Evolutionary conservation across 176 grass and related monocot genomes (phyloP), one percentile per base, ranked within the genome.

Genomic region (Metroxylon sagu): DNA sequence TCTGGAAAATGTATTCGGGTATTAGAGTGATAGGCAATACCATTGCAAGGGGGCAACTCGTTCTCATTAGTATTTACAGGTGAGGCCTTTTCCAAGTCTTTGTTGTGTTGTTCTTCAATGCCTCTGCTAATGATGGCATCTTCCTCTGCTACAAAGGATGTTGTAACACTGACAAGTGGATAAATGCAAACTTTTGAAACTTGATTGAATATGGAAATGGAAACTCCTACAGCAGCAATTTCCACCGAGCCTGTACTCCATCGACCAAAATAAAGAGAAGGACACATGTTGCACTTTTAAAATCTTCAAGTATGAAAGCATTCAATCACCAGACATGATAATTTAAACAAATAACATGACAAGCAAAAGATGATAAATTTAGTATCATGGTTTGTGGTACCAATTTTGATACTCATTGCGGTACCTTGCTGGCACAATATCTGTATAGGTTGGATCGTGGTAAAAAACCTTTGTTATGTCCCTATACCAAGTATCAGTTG

Each of bases 121-220:
- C 56, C 25, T 59, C 68, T 67, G 21, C 73, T 83, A 27, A 98
- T 98, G 84, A 92, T 85, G 30, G 93, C 87, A 61, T 98, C 84
- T 85, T 98, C 93, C 82, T 98, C 93, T 12, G 93, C 93, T 0
- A 98, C 93, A 64, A 98, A 98, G 27, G 93, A 98, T 59, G 93
- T 98, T 4, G 93, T 85, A 3, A 98, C 93, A 31, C 93, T 98
- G 16, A 98, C 87, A 54, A 98, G 87, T 49, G 93, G 93, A 62
- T 92, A 98, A 59, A 98, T 98, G 2, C 84, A 98, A 63, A 98
- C 71, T 82, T 98, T 98, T 1, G 93, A 88, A 16, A 92, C 76
- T 66, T 98, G 93, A 66, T 98, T 98, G 76, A 98, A 98, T 76
- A 98, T 88, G 49, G 93, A 87, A 61, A 98, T 87, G 23, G 93